Percentiles rank a stretch among this genome's conserved stretches.
These are phyloP conservation scores for Komagataella mondaviorum DNA, from an alignment of 805 yeast genomes.

Conservation along the genomic window DNA sequence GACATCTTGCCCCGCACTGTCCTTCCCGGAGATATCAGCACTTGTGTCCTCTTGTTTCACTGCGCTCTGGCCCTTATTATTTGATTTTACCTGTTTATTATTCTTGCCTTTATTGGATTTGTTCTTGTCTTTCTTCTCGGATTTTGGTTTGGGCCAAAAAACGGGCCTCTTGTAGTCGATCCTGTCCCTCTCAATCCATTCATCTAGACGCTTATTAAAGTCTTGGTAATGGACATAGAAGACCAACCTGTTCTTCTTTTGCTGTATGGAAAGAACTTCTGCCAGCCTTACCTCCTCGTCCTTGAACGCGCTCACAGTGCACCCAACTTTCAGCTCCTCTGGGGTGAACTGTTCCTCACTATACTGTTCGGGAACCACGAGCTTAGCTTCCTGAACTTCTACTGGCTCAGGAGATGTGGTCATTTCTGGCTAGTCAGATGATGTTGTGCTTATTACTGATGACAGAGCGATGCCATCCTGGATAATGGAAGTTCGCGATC, in stretches of 20 bases:
- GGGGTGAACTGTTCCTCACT: conserved; percentile 10
- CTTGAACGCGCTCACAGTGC: conserved; percentile 71
- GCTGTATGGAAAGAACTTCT: conserved; percentile 68
- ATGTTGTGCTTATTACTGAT: neutral
- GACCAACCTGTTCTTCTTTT: conserved; percentile 61
- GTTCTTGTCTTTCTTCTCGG: conserved; percentile 27
- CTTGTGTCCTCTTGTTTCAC: conserved; percentile 12
- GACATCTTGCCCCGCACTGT: conserved; percentile 29
- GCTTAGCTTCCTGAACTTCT: neutral
- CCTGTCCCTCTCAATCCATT: conserved; percentile 71
- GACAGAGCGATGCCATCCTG: neutral
- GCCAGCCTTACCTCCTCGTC: conserved; percentile 74
- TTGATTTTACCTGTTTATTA: conserved; percentile 9
- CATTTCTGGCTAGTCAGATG: neutral
- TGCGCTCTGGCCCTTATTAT: conserved; percentile 15
- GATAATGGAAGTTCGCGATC: neutral
- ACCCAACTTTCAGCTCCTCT: conserved; percentile 56
- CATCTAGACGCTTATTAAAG: conserved; percentile 92
- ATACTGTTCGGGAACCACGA: neutral
- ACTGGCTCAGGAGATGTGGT: neutral
- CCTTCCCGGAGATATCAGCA: conserved; percentile 11
- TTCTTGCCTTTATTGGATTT: conserved; percentile 20
- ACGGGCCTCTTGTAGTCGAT: conserved; percentile 64
- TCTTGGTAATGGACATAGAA: conserved; percentile 92
- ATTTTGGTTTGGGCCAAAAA: conserved; percentile 52